Percentiles rank a stretch among this genome's conserved stretches.
These are phyloP conservation scores for Mycena galopus DNA, from an alignment of 768 basidiomycete genomes.

Conservation along the genomic window DNA sequence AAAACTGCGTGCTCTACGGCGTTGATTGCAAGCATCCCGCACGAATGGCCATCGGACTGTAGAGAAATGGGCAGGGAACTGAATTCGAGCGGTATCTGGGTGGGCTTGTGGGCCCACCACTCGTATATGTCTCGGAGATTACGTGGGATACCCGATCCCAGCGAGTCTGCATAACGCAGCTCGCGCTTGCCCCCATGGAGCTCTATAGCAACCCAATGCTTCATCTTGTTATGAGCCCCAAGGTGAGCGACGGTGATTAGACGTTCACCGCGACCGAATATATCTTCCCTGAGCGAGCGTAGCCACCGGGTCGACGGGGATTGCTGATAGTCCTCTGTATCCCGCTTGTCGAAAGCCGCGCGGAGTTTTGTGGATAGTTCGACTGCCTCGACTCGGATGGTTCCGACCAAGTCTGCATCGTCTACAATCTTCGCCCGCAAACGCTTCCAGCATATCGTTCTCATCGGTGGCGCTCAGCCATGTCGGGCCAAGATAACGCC, in stretches of 20 bases:
- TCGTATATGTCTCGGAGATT: background rate
- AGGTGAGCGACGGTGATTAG: slow-evolving; percentile 18
- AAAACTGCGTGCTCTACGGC: background rate
- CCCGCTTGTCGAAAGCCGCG: background rate
- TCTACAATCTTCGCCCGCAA: background rate
- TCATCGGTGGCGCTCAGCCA: slow-evolving; percentile 6
- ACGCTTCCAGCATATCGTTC: slow-evolving; percentile 2
- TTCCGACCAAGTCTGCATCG: background rate
- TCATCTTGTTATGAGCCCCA: background rate
- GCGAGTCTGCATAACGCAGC: background rate
- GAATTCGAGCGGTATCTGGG: background rate
- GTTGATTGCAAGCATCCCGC: background rate
- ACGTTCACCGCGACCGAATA: background rate
- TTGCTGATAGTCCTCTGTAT: background rate
- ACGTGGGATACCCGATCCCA: background rate
- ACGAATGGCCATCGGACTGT: background rate
- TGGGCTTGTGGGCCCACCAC: background rate
- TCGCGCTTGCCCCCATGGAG: background rate
- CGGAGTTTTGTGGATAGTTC: background rate
- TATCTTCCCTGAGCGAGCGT: background rate
- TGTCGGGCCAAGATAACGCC: too few relatives aligned
- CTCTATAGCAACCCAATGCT: slow-evolving; percentile 15
- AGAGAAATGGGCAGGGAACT: background rate
- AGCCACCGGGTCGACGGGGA: background rate
- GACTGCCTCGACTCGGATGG: background rate